Evolutionary conservation across 2,329 filamentous ascomycete genomes (phyloP).

Genomic region (Colletotrichum navitas): DNA sequence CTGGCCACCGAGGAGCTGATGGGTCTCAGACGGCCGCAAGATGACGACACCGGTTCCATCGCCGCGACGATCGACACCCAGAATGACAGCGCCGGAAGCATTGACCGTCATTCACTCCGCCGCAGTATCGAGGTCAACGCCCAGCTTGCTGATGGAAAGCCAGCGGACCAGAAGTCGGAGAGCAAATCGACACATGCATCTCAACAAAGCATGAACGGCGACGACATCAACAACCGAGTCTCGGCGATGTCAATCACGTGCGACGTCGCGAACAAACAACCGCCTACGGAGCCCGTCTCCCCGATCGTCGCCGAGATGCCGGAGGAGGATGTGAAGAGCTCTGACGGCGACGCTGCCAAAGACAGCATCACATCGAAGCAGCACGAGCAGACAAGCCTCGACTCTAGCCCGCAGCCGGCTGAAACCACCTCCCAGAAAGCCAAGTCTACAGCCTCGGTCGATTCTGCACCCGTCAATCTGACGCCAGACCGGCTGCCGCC

Average conservation of each 20-base stretch:
- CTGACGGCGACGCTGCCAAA: constrained; percentile 22
- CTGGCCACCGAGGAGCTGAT: constrained; percentile 61
- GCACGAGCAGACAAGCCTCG: constrained; percentile 29
- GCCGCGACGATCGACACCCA: constrained; percentile 70
- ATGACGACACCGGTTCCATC: constrained; percentile 65
- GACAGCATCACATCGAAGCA: constrained; percentile 25
- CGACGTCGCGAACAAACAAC: constrained; percentile 23
- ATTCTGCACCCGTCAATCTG: constrained; percentile 62
- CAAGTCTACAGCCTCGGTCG: constrained; percentile 57
- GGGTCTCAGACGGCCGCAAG: constrained; percentile 46
- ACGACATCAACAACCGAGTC: background rate
- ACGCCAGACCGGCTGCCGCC: constrained; percentile 74
- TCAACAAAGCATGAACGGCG: background rate
- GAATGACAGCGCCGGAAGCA: constrained; percentile 57
- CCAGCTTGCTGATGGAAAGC: constrained; percentile 49
- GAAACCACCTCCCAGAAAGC: constrained; percentile 49
- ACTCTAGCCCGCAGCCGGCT: constrained; percentile 28
- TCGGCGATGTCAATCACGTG: constrained; percentile 47
- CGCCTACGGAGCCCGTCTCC: constrained; percentile 40
- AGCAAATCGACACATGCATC: background rate
- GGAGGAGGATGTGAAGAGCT: constrained; percentile 44
- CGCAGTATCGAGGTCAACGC: constrained; percentile 57
- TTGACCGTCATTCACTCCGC: constrained; percentile 45
- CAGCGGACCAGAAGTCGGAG: constrained; percentile 1
- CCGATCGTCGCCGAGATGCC: constrained; percentile 42